Conservation (phyloP, 2,329 filamentous ascomycete species). For the Fusarium robinianum region DNA sequence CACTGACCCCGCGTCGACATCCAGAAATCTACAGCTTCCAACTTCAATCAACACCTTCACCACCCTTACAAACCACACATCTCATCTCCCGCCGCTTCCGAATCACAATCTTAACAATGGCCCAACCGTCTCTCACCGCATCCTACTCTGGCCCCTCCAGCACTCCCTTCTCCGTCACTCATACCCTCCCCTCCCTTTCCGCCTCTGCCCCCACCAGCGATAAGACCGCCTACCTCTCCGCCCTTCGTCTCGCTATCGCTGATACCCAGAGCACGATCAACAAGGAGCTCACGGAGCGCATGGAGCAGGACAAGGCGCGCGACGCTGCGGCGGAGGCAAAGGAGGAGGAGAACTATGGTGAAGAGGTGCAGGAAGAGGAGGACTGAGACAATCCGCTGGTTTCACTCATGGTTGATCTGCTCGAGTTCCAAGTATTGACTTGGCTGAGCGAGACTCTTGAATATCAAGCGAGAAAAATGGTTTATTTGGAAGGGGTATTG, state of each 20-base stretch:
- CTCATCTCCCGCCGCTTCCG: neutral
- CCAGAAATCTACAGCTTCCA: slow-evolving; percentile 9
- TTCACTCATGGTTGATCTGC: neutral
- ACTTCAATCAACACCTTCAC: slow-evolving; percentile 1
- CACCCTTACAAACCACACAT: neutral
- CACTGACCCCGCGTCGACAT: slow-evolving; percentile 29
- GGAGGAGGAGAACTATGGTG: slow-evolving; percentile 82
- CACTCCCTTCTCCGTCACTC: slow-evolving; percentile 51
- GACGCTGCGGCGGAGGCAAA: slow-evolving; percentile 57
- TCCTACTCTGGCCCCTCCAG: slow-evolving; percentile 59
- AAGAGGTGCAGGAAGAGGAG: slow-evolving; percentile 75
- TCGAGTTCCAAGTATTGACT: neutral
- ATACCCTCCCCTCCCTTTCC: slow-evolving; percentile 43
- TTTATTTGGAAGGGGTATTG: slow-evolving; percentile 31
- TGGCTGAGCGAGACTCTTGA: neutral
- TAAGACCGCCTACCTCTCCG: slow-evolving; percentile 63
- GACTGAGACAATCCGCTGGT: slow-evolving; percentile 33
- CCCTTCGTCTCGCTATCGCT: slow-evolving; percentile 61
- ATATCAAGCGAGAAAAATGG: slow-evolving; percentile 13
- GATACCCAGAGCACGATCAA: slow-evolving; percentile 71
- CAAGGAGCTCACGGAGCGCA: slow-evolving; percentile 69
- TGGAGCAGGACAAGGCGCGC: slow-evolving; percentile 71
- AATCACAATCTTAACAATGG: slow-evolving; percentile 14
- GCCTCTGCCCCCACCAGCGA: slow-evolving; percentile 46
- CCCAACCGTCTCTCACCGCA: slow-evolving; percentile 42